Conservation (phyloP, 306 rosid genomes). For the Pterocarpus santalinus region DNA sequence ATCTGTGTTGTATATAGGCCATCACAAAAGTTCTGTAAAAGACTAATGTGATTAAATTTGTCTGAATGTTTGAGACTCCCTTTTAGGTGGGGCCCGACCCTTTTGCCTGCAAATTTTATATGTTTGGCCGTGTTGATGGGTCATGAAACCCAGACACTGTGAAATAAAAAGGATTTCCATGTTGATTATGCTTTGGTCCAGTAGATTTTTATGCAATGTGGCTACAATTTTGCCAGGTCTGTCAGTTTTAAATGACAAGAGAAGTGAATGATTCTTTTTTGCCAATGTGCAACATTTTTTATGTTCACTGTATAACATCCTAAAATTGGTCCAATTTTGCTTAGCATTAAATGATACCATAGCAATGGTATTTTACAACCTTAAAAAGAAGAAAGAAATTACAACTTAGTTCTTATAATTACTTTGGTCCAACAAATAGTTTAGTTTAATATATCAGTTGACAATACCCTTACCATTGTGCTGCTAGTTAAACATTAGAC, state of each 20-base stretch:
- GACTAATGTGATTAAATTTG: slow-evolving; percentile 63
- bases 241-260: background rate
- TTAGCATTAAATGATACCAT: background rate
- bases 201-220: background rate
- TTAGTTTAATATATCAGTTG: background rate
- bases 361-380: background rate
- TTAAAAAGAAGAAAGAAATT: background rate
- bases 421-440: background rate
- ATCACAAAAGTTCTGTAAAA: slow-evolving; percentile 50
- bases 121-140: slow-evolving; percentile 41
- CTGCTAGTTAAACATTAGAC: background rate
- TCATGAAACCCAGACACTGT: slow-evolving; percentile 51
- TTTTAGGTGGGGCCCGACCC: slow-evolving; percentile 47
- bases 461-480: background rate
- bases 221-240: background rate
- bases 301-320: slow-evolving; percentile 18
- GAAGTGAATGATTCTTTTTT: no score
- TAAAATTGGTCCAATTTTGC: background rate
- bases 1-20: slow-evolving; percentile 53
- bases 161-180: slow-evolving; percentile 46
- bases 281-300: background rate
- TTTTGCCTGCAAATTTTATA: slow-evolving; percentile 31
- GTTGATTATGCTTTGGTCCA: slow-evolving; percentile 36
- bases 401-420: background rate
- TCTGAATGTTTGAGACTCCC: slow-evolving; percentile 60